Conservation (phyloP, 148 eudicot species). For the Talinum fruticosum region DNA sequence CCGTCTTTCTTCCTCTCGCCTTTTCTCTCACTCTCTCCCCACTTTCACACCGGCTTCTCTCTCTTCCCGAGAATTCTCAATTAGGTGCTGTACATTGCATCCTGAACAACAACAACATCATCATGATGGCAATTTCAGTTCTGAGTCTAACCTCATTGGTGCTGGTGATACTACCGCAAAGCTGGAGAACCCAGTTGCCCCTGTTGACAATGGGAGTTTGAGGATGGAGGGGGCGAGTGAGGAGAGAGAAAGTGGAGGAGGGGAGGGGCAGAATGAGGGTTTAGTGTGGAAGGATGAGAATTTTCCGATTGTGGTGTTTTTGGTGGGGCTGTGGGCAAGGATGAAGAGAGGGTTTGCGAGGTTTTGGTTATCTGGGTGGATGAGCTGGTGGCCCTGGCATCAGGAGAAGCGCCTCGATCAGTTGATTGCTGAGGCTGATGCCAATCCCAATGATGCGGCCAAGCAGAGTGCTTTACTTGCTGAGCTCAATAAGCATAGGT, state of each 20-base stretch:
- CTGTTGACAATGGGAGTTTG: background rate
- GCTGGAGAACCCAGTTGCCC: slow-evolving; percentile 5
- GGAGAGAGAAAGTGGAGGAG: background rate
- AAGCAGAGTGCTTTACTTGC: slow-evolving; percentile 66
- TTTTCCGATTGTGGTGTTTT: slow-evolving; percentile 56
- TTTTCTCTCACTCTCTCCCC: slow-evolving; percentile 3
- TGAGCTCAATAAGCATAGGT: slow-evolving; percentile 92
- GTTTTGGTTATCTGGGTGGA: slow-evolving; percentile 54
- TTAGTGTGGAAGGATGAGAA: slow-evolving; percentile 24
- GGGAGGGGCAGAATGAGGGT: slow-evolving; percentile 9
- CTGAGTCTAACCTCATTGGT: slow-evolving; percentile 9
- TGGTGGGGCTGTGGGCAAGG: slow-evolving; percentile 54
- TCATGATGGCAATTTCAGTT: slow-evolving; percentile 9
- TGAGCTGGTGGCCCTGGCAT: slow-evolving; percentile 80
- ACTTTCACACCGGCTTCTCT: slow-evolving; percentile 17
- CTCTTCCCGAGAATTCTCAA: slow-evolving; percentile 21
- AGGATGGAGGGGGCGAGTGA: slow-evolving; percentile 6
- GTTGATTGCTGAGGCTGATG: slow-evolving; percentile 75
- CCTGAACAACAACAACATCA: slow-evolving; percentile 22
- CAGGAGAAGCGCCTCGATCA: slow-evolving; percentile 59
- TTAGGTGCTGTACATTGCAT: slow-evolving; percentile 34
- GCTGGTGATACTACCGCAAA: slow-evolving; percentile 12
- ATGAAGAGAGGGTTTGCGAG: slow-evolving; percentile 46
- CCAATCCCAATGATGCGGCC: slow-evolving; percentile 70
- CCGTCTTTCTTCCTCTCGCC: slow-evolving; percentile 19